Percentiles rank a stretch among this genome's conserved stretches.
Conservation (phyloP, 306 rosid genomes). For the Medicago lupulina region DNA sequence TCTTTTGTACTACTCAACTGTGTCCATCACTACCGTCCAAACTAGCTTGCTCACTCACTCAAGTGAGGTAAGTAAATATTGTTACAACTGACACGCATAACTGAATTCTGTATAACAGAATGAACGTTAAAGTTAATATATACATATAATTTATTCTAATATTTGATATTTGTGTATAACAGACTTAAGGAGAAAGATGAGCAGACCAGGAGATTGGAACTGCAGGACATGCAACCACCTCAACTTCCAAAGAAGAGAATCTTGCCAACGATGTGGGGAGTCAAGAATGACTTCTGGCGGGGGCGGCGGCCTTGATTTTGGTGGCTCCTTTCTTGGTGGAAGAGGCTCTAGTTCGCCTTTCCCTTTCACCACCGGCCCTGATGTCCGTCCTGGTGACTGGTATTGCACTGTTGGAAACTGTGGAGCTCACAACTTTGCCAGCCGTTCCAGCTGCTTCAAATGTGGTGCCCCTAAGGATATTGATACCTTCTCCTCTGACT, state of each 20-base stretch:
- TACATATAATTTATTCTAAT: no score
- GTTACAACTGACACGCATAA: neutral
- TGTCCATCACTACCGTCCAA: no score
- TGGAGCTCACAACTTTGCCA: conserved; percentile 92
- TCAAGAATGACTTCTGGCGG: conserved; percentile 29
- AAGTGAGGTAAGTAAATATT: neutral
- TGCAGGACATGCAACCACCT: conserved; percentile 89
- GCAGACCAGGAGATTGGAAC: conserved; percentile 95
- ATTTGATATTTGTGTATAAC: neutral
- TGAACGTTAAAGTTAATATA: neutral
- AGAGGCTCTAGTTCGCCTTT: conserved; percentile 57
- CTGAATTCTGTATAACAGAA: neutral
- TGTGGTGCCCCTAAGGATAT: conserved; percentile 79
- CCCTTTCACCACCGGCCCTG: conserved; percentile 81
- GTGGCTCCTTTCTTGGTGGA: conserved; percentile 53
- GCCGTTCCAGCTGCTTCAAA: conserved; percentile 93
- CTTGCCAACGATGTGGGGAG: conserved; percentile 82
- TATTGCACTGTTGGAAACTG: conserved; percentile 78
- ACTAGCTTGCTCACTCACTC: neutral
- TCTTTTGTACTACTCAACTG: no score
- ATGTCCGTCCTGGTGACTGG: conserved; percentile 94
- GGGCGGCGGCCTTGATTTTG: conserved; percentile 42
- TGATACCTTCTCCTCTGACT: conserved; percentile 51
- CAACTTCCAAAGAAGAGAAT: conserved; percentile 86
- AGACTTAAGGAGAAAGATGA: conserved; percentile 44